Base-by-base conservation (phyloP, 164 flowering plant species). In the Nymphaea thermarum region DNA sequence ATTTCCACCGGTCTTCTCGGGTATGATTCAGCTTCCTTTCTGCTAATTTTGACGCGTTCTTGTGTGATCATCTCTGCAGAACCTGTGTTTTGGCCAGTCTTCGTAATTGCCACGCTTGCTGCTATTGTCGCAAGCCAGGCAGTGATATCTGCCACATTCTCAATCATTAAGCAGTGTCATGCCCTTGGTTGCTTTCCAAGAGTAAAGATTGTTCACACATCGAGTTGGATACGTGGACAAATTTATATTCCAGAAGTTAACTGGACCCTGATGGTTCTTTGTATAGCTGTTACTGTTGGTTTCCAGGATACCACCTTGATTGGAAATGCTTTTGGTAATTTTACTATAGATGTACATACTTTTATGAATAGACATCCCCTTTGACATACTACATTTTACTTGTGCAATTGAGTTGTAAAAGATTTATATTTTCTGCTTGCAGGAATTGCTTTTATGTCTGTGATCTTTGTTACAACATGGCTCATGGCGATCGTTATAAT, bases 161-260 rank as follows among this genome's bases (percentile, higher is more conserved):
- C 93, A 44, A 85, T 91, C 18, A 68, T 91, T 61, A 89, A 86
- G 70, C 98, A 91, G 68, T 86, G 88, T 66, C 83, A 84, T 74
- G 89, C 92, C 55, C 90, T 91, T n/a, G 96, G 94, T 71, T 91
- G 98, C 79, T 91, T 91, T 71, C 97, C 97, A 1, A 79, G 97
- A 69, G 91, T 91, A 72, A 89, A 87, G 75, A 70, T 89, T 71
- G 92, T 89, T 43, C 96, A 86, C 79, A 89, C 97, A 67, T 91
- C 96, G 5, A 84, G 74, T 70, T 83, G 86, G 66, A 82, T 85
- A 36, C 83, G 77, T 75, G 93, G 93, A 55, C 98, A 87, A 82
- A 87, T 91, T 45, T 91, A 91, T 73, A 85, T 87, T 71, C 97
- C 97, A 25, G 97, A 91, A 77, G 84, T 91, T 60, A 91, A 91